Percentiles rank a stretch among this genome's conserved stretches.
These are phyloP conservation scores for Acacia pycnantha DNA, from an alignment of 331 rosid genomes.

Conservation along the genomic window DNA sequence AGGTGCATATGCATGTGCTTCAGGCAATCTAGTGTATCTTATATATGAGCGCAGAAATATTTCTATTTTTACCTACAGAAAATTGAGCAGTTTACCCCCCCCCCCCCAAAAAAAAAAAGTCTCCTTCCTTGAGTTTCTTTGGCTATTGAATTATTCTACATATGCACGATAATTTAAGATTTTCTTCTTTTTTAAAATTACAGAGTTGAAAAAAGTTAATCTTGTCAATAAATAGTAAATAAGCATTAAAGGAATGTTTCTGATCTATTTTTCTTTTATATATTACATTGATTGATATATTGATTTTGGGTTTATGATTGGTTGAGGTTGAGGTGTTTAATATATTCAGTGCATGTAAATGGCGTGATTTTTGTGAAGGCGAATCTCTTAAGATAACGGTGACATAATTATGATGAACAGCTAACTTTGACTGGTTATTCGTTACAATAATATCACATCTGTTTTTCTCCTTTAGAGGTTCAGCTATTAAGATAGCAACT, in stretches of 20 bases:
- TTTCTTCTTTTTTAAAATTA: too few relatives aligned
- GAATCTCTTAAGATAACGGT: background rate
- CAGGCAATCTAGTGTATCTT: slow-evolving; percentile 12
- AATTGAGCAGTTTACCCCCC: background rate
- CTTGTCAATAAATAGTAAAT: background rate
- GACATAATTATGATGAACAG: background rate
- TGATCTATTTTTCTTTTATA: background rate
- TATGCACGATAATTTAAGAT: background rate
- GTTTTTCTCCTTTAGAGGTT: background rate
- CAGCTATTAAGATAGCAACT: background rate
- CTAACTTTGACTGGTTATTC: slow-evolving; percentile 12
- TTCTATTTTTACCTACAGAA: background rate
- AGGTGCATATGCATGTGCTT: background rate
- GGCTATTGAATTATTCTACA: background rate
- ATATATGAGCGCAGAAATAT: background rate
- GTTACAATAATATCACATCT: slow-evolving; percentile 3
- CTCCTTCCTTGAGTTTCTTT: background rate
- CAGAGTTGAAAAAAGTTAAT: background rate
- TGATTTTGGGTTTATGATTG: background rate
- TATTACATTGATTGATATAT: background rate
- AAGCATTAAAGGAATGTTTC: background rate
- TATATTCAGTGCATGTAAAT: background rate
- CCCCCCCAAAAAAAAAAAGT: background rate
- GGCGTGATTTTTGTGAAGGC: background rate
- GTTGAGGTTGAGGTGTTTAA: background rate